phyloP scores from a whole-genome alignment of 768 basidiomycete species.

The Ephemerocybe angulata region DNA sequence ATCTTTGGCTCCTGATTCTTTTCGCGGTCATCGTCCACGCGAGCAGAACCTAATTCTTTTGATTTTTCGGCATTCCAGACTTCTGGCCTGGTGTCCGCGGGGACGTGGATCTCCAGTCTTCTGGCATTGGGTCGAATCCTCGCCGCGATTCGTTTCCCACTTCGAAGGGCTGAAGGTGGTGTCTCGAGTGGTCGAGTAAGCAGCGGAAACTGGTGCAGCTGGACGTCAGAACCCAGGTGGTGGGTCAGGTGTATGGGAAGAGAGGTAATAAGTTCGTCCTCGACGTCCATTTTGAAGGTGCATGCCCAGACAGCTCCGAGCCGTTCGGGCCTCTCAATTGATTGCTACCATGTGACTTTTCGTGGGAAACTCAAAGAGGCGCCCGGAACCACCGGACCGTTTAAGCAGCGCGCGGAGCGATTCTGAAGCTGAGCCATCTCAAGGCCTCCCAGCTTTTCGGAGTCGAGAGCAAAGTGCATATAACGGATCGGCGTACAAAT shows the following conservation, averaged over 20 bases:
- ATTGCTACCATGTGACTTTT: too few relatives aligned
- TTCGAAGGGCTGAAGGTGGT: conserved; percentile 68
- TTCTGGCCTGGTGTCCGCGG: conserved; percentile 74
- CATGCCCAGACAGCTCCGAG: not conserved
- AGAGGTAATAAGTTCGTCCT: conserved; percentile 63
- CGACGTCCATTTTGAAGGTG: conserved; percentile 24
- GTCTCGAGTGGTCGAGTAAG: conserved; percentile 68
- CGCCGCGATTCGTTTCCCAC: conserved; percentile 75
- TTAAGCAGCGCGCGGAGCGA: too few relatives aligned
- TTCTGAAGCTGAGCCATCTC: too few relatives aligned
- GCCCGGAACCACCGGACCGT: too few relatives aligned
- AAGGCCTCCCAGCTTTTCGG: too few relatives aligned
- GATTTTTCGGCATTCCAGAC: conserved; percentile 78
- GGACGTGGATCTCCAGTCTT: conserved; percentile 74
- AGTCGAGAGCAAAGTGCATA: too few relatives aligned
- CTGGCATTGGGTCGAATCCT: conserved; percentile 62
- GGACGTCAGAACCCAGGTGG: conserved; percentile 56
- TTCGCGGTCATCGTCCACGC: conserved; percentile 71
- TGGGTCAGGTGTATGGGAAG: conserved; percentile 75
- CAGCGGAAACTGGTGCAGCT: conserved; percentile 81
- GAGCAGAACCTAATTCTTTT: conserved; percentile 60
- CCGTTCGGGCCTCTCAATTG: too few relatives aligned
- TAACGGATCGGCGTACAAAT: too few relatives aligned
- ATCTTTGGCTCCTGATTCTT: conserved; percentile 60
- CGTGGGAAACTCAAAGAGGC: too few relatives aligned